These are phyloP conservation scores for Kuraishia cidri DNA, from an alignment of 805 yeast species.

Conservation along the genomic window DNA sequence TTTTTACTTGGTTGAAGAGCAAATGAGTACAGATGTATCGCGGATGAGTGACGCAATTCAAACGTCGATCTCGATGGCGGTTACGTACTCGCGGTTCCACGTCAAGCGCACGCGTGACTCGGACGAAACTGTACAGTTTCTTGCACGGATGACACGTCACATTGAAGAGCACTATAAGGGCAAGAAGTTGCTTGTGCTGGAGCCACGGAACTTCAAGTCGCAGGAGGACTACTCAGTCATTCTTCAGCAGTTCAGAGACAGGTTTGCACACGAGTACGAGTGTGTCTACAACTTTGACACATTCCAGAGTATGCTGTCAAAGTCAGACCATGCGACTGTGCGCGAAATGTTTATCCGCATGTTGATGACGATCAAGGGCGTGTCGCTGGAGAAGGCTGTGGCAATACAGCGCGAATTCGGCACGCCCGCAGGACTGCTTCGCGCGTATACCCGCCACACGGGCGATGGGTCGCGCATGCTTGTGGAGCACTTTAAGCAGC, in stretches of 20 bases:
- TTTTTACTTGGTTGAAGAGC: constrained; percentile 77
- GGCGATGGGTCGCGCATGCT: constrained; percentile 16
- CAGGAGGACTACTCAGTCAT: constrained; percentile 41
- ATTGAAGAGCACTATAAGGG: constrained; percentile 28
- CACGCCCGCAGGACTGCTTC: constrained; percentile 58
- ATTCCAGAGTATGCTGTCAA: constrained; percentile 63
- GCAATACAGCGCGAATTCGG: constrained; percentile 62
- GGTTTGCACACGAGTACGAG: constrained; percentile 30
- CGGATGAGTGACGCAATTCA: constrained; percentile 57
- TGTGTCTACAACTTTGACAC: constrained; percentile 39
- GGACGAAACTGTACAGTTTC: constrained; percentile 64
- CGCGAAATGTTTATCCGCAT: constrained; percentile 68
- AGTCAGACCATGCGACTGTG: constrained; percentile 60
- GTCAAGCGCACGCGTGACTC: constrained; percentile 60
- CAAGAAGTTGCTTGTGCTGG: constrained; percentile 36
- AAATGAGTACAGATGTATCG: constrained; percentile 31
- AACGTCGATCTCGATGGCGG: constrained; percentile 66
- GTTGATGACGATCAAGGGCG: constrained; percentile 74
- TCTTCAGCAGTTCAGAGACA: constrained; percentile 30
- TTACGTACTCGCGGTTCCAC: constrained; percentile 58
- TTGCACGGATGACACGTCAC: constrained; percentile 36
- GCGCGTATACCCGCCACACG: constrained; percentile 26
- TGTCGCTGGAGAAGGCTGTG: constrained; percentile 78
- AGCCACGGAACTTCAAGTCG: constrained; percentile 36
- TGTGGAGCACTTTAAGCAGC: constrained; percentile 22